Conservation (phyloP, 305 asterid species). For the Salvia sclarea region DNA sequence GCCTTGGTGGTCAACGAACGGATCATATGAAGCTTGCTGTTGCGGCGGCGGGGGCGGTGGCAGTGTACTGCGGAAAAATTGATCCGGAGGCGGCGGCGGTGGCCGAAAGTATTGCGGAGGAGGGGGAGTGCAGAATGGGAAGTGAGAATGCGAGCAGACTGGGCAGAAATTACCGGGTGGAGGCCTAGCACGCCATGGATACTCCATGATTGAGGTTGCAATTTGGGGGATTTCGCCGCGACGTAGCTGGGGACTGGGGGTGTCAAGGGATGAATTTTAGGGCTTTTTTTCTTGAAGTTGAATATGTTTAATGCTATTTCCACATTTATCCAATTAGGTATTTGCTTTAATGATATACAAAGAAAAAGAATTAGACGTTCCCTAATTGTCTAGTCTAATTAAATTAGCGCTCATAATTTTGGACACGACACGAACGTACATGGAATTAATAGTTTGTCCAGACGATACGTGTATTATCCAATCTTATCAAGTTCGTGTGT, state of each 20-base stretch:
- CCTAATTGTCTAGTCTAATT: no score
- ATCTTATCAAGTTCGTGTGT: no score
- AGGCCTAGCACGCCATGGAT: conserved; percentile 66
- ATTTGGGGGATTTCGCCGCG: conserved; percentile 16
- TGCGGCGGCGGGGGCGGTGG: conserved; percentile 46
- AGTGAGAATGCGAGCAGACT: conserved; percentile 71
- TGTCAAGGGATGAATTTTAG: no score
- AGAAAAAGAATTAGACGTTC: no score
- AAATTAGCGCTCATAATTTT: no score
- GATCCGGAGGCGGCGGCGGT: conserved; percentile 54
- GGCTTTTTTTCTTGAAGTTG: no score
- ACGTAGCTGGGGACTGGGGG: background rate
- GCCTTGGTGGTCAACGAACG: conserved; percentile 56
- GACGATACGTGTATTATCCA: no score
- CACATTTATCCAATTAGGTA: no score
- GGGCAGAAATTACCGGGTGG: conserved; percentile 59
- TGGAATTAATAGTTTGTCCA: no score
- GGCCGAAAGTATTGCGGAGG: conserved; percentile 42
- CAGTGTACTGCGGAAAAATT: conserved; percentile 45
- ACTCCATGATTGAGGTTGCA: conserved; percentile 50
- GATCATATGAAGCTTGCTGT: conserved; percentile 50
- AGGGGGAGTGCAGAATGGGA: conserved; percentile 76
- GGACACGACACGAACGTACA: no score
- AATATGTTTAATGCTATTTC: no score
- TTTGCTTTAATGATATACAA: no score